Percentiles rank a stretch among this genome's conserved stretches.
Conservation (phyloP, 2,329 filamentous ascomycete species). For the Venturia aucupariae region DNA sequence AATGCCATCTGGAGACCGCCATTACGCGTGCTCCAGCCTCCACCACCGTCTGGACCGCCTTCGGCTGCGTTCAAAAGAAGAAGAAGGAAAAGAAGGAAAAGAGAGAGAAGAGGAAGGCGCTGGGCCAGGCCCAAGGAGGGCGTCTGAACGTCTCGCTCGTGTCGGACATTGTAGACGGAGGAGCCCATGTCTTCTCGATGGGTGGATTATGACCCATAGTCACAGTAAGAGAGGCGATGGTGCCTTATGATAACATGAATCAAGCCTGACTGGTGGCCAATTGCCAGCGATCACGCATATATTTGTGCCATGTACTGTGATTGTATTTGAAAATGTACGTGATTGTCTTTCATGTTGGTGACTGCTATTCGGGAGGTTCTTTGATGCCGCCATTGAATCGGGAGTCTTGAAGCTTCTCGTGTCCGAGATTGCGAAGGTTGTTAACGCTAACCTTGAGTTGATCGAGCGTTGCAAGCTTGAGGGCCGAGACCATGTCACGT, state of each 20-base stretch:
- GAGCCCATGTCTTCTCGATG: not conserved
- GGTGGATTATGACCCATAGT: not conserved
- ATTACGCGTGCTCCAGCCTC: too few relatives aligned
- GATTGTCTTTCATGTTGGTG: not conserved
- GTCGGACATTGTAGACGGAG: not conserved
- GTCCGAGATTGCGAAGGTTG: not conserved
- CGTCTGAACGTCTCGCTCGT: not conserved
- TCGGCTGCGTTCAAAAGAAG: too few relatives aligned
- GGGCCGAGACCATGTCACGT: not conserved
- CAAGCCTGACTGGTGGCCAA: not conserved
- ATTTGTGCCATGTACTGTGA: not conserved
- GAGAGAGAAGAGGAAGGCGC: too few relatives aligned
- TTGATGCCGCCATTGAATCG: too few relatives aligned
- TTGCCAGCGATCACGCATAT: not conserved
- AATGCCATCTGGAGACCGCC: not conserved
- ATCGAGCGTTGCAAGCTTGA: not conserved
- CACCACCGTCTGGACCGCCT: not conserved
- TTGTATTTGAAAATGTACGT: not conserved
- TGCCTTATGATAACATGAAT: not conserved
- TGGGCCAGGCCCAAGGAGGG: not conserved
- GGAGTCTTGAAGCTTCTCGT: not conserved
- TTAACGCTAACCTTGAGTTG: not conserved
- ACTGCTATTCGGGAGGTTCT: not conserved
- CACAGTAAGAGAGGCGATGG: not conserved
- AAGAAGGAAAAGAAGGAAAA: too few relatives aligned